phyloP scores from a whole-genome alignment of 2,329 filamentous ascomycete genomes.

The Macrophomina phaseolina region DNA sequence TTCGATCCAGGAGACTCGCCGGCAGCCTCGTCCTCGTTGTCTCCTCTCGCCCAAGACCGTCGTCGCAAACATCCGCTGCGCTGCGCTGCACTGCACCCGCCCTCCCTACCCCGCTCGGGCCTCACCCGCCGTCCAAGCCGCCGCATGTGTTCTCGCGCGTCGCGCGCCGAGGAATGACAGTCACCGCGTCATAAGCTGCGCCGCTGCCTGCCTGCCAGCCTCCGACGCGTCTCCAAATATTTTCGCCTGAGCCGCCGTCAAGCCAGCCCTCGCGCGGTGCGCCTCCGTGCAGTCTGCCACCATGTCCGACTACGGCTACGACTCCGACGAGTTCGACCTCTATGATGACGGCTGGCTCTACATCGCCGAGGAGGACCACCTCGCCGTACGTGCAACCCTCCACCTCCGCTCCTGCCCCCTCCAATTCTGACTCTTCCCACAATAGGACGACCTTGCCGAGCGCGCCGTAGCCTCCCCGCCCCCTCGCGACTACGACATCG shows the following conservation, averaged over 20 bases:
- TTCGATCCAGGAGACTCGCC: neutral
- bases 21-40: neutral
- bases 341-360: conserved; percentile 52
- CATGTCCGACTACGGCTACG: conserved; percentile 52
- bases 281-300: conserved; percentile 27
- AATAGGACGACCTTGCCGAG: conserved; percentile 57
- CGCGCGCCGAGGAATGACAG: conserved; percentile 15
- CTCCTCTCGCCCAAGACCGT: neutral
- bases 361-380: conserved; percentile 51
- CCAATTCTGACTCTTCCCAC: conserved; percentile 31
- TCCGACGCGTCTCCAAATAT: neutral
- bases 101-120: conserved; percentile 1
- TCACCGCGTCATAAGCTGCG: neutral
- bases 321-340: conserved; percentile 45
- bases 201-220: neutral
- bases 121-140: neutral
- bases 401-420: neutral
- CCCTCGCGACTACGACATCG: conserved; percentile 39
- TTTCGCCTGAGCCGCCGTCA: conserved; percentile 1
- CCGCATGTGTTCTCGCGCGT: conserved; percentile 16
- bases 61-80: neutral
- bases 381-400: conserved; percentile 40
- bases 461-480: conserved; percentile 52
- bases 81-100: neutral
- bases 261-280: neutral